Evolutionary conservation across 495 filamentous ascomycete genomes (phyloP).

Genomic region (Penicillium argentinense): DNA sequence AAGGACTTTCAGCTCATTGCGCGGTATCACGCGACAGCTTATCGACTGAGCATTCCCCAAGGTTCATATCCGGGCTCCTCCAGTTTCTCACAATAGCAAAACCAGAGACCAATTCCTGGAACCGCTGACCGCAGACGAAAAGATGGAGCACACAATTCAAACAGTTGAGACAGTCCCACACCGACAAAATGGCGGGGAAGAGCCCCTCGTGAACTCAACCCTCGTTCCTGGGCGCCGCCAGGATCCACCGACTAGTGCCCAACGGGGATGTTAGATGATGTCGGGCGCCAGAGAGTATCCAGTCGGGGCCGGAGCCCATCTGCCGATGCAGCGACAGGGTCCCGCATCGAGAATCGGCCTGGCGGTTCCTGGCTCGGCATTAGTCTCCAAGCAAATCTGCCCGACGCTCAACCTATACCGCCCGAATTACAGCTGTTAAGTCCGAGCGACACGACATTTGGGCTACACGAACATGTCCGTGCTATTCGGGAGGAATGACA

Average conservation of each 20-base stretch:
- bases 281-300: constrained; percentile 14
- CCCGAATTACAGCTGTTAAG: constrained; percentile 8
- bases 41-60: too few species aligned
- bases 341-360: constrained; percentile 20
- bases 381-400: constrained; percentile 30
- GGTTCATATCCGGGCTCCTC: too few species aligned
- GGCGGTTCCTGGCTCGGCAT: constrained; percentile 25
- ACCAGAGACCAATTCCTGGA: too few species aligned
- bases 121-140: too few species aligned
- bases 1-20: too few species aligned
- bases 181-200: too few species aligned
- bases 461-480: constrained; percentile 1
- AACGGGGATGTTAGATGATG: constrained; percentile 24
- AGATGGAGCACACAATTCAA: too few species aligned
- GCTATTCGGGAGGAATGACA: not conserved
- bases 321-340: constrained; percentile 18
- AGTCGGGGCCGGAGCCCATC: constrained; percentile 14
- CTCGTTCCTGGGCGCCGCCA: constrained; percentile 7
- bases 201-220: not conserved
- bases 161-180: too few species aligned
- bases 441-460: constrained; percentile 12
- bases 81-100: too few species aligned
- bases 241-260: constrained; percentile 20
- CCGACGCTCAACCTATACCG: constrained; percentile 18
- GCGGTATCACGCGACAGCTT: too few species aligned